These are phyloP conservation scores for Ustilago crameri DNA, from an alignment of 1,284 basidiomycete species.

Conservation along the genomic window DNA sequence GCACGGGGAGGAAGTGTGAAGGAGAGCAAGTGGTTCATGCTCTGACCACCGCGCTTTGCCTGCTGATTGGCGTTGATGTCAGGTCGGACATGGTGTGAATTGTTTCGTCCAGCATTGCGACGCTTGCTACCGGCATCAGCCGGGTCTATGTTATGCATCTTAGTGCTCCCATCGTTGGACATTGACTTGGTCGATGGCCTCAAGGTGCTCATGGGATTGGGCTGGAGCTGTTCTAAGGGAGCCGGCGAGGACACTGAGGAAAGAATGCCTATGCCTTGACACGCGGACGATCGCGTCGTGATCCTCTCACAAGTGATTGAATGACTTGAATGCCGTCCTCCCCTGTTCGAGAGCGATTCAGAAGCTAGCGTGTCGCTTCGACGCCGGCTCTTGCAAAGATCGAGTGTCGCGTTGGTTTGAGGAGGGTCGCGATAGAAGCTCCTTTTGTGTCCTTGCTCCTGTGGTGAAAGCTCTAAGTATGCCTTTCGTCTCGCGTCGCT, in stretches of 20 bases:
- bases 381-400: too few species aligned
- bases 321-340: not conserved
- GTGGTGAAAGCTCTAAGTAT: too few species aligned
- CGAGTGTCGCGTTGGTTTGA: not conserved
- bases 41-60: slow-evolving; percentile 54
- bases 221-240: not conserved
- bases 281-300: not conserved
- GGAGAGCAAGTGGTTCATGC: slow-evolving; percentile 64
- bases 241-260: not conserved
- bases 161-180: slow-evolving; percentile 34
- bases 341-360: not conserved
- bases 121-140: slow-evolving; percentile 24
- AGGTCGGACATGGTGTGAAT: slow-evolving; percentile 23
- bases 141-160: slow-evolving; percentile 20
- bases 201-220: slow-evolving; percentile 44
- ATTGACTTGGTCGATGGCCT: slow-evolving; percentile 45
- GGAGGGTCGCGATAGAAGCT: not conserved
- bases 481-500: not conserved
- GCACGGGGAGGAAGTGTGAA: slow-evolving; percentile 65
- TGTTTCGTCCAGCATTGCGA: slow-evolving; percentile 27
- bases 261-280: not conserved
- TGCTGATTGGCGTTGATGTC: slow-evolving; percentile 26
- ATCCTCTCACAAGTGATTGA: not conserved
- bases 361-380: not conserved
- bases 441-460: too few species aligned